phyloP scores from a whole-genome alignment of 139 green algal species.

The Coelastrella sp. region DNA sequence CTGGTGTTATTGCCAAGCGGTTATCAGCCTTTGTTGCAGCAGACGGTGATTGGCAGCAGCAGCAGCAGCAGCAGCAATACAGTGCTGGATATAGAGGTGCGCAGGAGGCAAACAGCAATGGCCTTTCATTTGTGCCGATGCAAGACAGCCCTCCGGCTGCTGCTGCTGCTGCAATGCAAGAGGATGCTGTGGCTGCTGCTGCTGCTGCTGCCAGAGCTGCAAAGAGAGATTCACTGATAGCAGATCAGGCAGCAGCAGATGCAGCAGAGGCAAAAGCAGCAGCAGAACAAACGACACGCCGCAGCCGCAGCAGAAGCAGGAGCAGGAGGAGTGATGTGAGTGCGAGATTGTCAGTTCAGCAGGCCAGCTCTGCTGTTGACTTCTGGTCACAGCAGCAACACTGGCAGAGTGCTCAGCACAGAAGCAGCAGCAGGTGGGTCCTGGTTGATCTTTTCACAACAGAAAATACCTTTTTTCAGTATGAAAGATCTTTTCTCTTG shows the following conservation, averaged over 20 bases:
- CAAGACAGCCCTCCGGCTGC: slow-evolving; percentile 1
- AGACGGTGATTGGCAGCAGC: background rate
- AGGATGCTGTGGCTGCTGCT: background rate
- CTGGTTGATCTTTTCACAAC: too few relatives aligned
- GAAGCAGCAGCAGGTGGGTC: too few relatives aligned
- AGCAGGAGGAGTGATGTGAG: background rate
- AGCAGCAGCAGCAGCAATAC: background rate
- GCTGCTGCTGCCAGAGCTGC: slow-evolving; percentile 4
- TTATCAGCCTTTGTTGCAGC: slow-evolving; percentile 20
- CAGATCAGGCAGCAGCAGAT: background rate
- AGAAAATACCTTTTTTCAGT: too few relatives aligned
- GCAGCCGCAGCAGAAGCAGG: background rate
- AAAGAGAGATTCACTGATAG: background rate
- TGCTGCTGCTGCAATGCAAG: background rate
- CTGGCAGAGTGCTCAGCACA: too few relatives aligned
- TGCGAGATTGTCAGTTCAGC: too few relatives aligned
- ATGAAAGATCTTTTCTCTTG: too few relatives aligned
- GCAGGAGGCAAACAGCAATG: background rate
- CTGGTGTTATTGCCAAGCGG: background rate
- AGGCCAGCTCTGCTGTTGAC: too few relatives aligned
- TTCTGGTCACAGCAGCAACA: too few relatives aligned
- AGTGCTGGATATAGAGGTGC: background rate
- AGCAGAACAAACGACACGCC: background rate
- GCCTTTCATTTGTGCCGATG: background rate
- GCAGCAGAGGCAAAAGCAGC: background rate